Conservation (phyloP, 2,329 filamentous ascomycete genomes). For the Botryotinia calthae region DNA sequence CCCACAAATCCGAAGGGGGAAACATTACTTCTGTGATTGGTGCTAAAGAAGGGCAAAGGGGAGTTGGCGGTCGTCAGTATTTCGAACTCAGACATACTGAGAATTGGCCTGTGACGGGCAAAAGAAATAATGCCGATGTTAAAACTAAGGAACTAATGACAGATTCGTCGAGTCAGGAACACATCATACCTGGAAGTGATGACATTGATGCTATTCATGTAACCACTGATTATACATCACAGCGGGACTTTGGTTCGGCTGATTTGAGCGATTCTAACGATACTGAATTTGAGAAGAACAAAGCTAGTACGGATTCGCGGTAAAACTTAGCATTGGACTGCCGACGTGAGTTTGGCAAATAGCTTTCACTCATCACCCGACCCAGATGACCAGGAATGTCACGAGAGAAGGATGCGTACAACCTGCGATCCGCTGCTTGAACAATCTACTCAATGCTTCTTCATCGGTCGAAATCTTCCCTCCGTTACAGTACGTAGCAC, state of each 20-base stretch:
- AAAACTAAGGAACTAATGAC: not conserved
- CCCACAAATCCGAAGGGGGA: not conserved
- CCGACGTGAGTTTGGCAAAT: not conserved
- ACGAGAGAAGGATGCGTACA: not conserved
- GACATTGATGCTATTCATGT: not conserved
- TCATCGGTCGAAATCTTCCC: not conserved
- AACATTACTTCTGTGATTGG: not conserved
- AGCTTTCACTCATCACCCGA: not conserved
- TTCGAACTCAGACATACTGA: not conserved
- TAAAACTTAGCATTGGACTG: not conserved
- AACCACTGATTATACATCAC: not conserved
- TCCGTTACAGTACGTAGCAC: not conserved
- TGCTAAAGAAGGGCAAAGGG: not conserved
- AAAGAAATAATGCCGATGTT: not conserved
- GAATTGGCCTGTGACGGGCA: not conserved
- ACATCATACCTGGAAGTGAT: not conserved
- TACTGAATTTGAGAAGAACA: not conserved
- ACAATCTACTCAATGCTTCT: not conserved
- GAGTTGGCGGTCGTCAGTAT: constrained; percentile 4
- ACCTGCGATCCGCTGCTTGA: not conserved
- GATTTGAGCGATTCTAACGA: not conserved
- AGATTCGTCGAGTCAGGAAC: not conserved
- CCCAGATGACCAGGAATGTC: not conserved
- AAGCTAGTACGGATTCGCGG: not conserved
- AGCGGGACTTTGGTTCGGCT: not conserved